Percentiles rank a stretch among this genome's conserved stretches.
These are phyloP conservation scores for Bocquillonia castaneifolia DNA, from an alignment of 441 rosid genomes.

Conservation along the genomic window DNA sequence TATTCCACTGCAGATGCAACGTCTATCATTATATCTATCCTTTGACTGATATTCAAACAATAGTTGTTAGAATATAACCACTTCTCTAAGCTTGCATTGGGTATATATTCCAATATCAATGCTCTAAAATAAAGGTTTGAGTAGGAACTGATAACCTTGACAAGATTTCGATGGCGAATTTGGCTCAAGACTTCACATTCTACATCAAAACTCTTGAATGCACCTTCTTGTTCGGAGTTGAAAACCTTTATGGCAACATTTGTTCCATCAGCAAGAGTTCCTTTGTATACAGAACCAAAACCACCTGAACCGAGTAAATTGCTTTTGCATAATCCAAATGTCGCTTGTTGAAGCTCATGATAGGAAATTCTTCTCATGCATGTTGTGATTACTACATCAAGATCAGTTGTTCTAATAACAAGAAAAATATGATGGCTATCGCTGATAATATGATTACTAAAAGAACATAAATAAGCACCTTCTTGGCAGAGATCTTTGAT, in stretches of 20 bases:
- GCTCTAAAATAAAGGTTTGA: conserved; percentile 16
- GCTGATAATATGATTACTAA: neutral
- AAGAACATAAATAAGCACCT: neutral
- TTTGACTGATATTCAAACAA: neutral
- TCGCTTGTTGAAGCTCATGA: conserved; percentile 10
- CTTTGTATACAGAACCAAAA: conserved; percentile 18
- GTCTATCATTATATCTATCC: conserved; percentile 13
- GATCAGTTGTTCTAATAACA: neutral
- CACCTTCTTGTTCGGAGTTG: conserved; percentile 8
- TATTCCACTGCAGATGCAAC: conserved; percentile 21
- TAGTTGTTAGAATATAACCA: conserved; percentile 16
- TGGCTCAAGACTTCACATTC: conserved; percentile 5
- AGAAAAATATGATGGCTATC: neutral
- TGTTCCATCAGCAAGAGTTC: neutral
- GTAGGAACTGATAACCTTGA: conserved; percentile 8
- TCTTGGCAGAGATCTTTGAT: neutral
- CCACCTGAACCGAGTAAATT: conserved; percentile 20
- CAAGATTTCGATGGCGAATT: conserved; percentile 16
- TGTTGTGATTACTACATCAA: neutral
- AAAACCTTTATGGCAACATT: conserved; percentile 19
- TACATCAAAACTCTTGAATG: conserved; percentile 13
- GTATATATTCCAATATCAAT: conserved; percentile 19
- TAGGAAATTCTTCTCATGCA: conserved; percentile 13
- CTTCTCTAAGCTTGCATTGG: conserved; percentile 21
- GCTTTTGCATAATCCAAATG: conserved; percentile 3